Evolutionary conservation across 176 grass and related monocot species (phyloP).

Genomic region (Eremochloa ophiuroides): DNA sequence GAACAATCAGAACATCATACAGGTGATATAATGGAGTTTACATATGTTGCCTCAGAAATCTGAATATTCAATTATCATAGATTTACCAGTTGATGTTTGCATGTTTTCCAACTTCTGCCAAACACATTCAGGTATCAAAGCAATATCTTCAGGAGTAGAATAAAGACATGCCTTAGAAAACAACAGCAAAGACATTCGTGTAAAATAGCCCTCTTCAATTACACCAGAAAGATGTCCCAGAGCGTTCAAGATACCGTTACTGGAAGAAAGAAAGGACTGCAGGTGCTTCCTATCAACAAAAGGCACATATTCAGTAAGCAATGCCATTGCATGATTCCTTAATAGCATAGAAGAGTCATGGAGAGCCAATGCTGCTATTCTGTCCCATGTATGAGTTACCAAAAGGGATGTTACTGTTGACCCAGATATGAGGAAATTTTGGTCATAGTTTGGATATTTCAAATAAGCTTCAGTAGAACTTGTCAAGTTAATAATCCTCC

Average conservation of each 20-base stretch:
- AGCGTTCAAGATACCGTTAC: conserved; percentile 52
- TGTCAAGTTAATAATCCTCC: conserved; percentile 53
- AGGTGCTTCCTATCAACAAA: conserved; percentile 70
- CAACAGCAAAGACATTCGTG: conserved; percentile 74
- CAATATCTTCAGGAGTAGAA: conserved; percentile 82
- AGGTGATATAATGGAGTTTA: background rate
- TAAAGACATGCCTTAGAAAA: conserved; percentile 86
- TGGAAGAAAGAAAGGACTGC: conserved; percentile 65
- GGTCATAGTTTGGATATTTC: conserved; percentile 27
- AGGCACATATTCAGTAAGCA: conserved; percentile 68
- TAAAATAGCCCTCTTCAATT: conserved; percentile 68
- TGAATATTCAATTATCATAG: conserved; percentile 5
- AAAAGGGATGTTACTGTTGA: conserved; percentile 47
- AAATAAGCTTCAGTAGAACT: conserved; percentile 35
- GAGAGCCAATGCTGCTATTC: conserved; percentile 53
- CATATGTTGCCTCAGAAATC: conserved; percentile 4
- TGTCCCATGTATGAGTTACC: conserved; percentile 80
- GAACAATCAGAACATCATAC: conserved; percentile 2
- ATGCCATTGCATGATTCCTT: conserved; percentile 69
- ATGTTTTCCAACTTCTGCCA: conserved; percentile 86
- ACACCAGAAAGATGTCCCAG: conserved; percentile 50
- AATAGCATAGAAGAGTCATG: conserved; percentile 77
- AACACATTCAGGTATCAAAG: conserved; percentile 85
- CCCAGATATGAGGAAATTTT: conserved; percentile 32
- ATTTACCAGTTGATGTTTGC: conserved; percentile 64